Evolutionary conservation across 2,329 filamentous ascomycete species (phyloP), one percentile per base, ranked within the genome.

Genomic region (Coleophoma cylindrospora): DNA sequence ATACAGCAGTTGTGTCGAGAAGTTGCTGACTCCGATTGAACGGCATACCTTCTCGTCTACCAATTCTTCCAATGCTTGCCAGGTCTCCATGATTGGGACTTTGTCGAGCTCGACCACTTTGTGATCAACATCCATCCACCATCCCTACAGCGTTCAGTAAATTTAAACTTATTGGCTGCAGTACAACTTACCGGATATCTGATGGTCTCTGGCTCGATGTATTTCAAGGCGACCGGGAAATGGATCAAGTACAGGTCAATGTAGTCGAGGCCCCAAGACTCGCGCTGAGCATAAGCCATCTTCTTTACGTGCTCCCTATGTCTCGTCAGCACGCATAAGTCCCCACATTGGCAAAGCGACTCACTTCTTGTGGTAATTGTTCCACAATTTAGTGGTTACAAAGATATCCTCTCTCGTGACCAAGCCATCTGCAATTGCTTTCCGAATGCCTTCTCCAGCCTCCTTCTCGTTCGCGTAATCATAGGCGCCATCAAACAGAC

Each of bases 1-100:
- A 69, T 92, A 87, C 70, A 91, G 86, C 62, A 92, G 68, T 57
- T 88, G 75, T 70, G 71, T 85, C 83, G 80, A 75, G 80, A 89
- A 91, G 79, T 94, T 94, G 74, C 79, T 84, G 60, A 94, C 76
- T 58, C 89, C 89, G 64, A 94, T 90, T 69, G 80, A 84, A 62
- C 76, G 80, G 59, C 82, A 76, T 43, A 94, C 76, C 33, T 80
- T 80, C 62, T 76, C 73, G 59, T 81, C 80, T 51, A 90, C 86
- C 46, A 91, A 77, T 51, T 70, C 67, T 74, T 94, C 89, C 80
- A 94, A 84, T 50, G 86, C 86, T 48, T 76, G 74, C 86, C 88
- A 94, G 51, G 89, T 94, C 70, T 90, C 82, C 68, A 87, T 80
- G 70, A 89, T 85, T 53, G 83, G 78, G 50, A 86, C 84, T 63